phyloP scores from a whole-genome alignment of 2,329 filamentous ascomycete genomes.

The Fusarium coffeatum region DNA sequence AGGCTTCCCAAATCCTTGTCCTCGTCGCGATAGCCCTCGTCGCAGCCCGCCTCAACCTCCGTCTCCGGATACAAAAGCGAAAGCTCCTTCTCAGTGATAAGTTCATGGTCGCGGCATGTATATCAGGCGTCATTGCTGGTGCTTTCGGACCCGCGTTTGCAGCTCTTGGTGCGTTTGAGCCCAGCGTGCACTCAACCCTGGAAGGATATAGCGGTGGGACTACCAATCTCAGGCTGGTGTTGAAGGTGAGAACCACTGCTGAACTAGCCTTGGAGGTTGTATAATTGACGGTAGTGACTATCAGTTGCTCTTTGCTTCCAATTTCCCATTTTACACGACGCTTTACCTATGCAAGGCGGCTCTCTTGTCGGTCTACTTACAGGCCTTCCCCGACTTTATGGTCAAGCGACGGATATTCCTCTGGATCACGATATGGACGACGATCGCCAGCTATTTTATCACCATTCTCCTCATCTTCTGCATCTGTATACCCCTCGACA shows the following conservation, averaged over 20 bases:
- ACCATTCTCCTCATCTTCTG: conserved; percentile 5
- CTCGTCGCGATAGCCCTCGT: conserved; percentile 26
- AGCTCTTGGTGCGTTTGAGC: conserved; percentile 17
- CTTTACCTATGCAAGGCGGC: conserved; percentile 42
- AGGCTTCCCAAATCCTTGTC: conserved; percentile 27
- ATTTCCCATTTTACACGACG: conserved; percentile 38
- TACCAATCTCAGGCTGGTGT: background rate
- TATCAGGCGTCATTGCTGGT: conserved; percentile 11
- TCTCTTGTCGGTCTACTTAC: conserved; percentile 27
- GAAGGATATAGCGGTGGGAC: conserved; percentile 7
- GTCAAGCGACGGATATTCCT: conserved; percentile 25
- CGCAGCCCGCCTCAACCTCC: conserved; percentile 31
- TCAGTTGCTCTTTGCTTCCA: conserved; percentile 28
- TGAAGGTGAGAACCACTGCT: conserved; percentile 14
- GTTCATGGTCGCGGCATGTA: conserved; percentile 35
- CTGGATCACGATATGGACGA: conserved; percentile 17
- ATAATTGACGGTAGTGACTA: rapidly evolving
- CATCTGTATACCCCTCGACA: conserved; percentile 5
- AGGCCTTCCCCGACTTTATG: conserved; percentile 29
- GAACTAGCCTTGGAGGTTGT: rapidly evolving
- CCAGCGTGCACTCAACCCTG: conserved; percentile 14
- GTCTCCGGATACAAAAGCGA: conserved; percentile 28
- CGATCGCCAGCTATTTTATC: background rate
- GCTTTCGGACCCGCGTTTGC: conserved; percentile 22
- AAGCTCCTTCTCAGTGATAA: conserved; percentile 28